These are phyloP conservation scores for Plasmodium gonderi DNA, from an alignment of 169 alveolate genomes.

Conservation along the genomic window DNA sequence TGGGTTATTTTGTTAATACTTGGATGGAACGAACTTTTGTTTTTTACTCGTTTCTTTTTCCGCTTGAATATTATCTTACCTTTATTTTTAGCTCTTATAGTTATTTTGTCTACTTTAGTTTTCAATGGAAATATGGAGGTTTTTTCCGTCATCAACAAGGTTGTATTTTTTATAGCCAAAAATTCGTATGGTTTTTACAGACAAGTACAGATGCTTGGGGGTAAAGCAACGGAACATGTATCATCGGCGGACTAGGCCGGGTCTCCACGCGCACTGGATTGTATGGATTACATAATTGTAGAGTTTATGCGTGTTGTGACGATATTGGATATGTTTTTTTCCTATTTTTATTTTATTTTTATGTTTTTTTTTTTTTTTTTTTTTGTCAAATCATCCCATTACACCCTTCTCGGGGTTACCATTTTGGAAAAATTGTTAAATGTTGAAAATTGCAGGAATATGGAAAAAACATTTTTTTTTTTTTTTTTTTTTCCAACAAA, in stretches of 20 bases:
- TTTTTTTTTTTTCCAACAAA: neutral
- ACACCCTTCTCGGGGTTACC: neutral
- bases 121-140: conserved; percentile 73
- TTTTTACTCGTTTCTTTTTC: conserved; percentile 73
- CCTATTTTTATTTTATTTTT: too few relatives aligned
- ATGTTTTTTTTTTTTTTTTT: too few relatives aligned
- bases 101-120: conserved; percentile 67
- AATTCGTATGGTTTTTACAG: conserved; percentile 39
- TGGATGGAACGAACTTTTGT: conserved; percentile 84
- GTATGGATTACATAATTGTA: too few relatives aligned
- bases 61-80: conserved; percentile 81
- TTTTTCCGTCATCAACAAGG: conserved; percentile 28
- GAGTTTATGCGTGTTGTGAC: too few relatives aligned
- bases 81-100: conserved; percentile 51
- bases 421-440: neutral
- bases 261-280: too few relatives aligned
- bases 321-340: too few relatives aligned
- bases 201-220: conserved; percentile 39
- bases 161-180: conserved; percentile 18
- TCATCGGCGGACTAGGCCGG: neutral
- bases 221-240: neutral
- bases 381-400: too few relatives aligned
- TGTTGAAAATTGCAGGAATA: neutral
- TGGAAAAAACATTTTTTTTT: neutral
- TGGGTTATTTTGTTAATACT: conserved; percentile 81